Percentiles rank a stretch among this genome's conserved stretches.
phyloP scores from a whole-genome alignment of 305 asterid species.

The Fraxinus albicans region DNA sequence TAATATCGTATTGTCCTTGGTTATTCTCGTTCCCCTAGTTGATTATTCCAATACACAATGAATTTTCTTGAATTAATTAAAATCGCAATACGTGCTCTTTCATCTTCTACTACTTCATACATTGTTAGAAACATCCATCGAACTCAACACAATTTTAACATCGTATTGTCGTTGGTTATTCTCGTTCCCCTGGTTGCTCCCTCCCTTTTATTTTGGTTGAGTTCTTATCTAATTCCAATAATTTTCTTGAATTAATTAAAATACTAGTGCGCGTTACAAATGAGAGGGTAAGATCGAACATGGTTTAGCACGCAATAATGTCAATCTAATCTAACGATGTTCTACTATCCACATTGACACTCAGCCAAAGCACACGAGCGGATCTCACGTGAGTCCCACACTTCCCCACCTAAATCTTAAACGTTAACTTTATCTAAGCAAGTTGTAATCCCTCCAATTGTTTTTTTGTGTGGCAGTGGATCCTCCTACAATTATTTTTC shows the following conservation, averaged over 20 bases:
- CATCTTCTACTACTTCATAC: not conserved
- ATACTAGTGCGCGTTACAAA: not conserved
- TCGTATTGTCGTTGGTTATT: not conserved
- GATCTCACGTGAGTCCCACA: not conserved
- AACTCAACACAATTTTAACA: too few species aligned
- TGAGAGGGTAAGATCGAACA: not conserved
- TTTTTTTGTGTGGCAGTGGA: too few species aligned
- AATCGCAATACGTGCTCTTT: too few species aligned
- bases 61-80: too few species aligned
- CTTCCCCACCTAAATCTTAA: not conserved
- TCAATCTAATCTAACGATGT: not conserved
- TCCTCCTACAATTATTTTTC: too few species aligned
- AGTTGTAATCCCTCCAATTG: not conserved
- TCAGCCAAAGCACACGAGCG: not conserved
- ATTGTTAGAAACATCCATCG: not conserved
- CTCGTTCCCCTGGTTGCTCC: not conserved
- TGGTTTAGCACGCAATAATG: not conserved
- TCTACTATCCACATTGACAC: constrained; percentile 19
- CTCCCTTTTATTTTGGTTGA: not conserved
- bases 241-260: too few species aligned
- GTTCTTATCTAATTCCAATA: too few species aligned
- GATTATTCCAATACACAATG: too few species aligned
- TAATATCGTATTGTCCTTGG: not conserved
- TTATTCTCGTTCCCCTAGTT: not conserved
- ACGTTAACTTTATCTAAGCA: not conserved